These are phyloP conservation scores for Fraxinus quadrangulata DNA, from an alignment of 257 asterid genomes.

Conservation along the genomic window DNA sequence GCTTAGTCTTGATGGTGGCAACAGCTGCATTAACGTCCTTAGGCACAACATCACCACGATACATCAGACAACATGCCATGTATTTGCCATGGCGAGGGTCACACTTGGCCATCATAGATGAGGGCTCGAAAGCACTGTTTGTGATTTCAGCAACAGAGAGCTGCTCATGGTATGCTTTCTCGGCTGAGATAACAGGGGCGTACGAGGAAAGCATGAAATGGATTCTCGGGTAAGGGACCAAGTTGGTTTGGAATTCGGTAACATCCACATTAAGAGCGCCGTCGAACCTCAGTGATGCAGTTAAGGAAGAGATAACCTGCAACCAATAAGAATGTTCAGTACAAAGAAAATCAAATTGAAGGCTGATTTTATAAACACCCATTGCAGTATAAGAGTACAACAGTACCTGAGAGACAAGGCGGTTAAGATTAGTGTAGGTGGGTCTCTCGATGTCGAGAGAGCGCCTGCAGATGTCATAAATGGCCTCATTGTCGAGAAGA, in stretches of 20 bases:
- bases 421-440: constrained; percentile 47
- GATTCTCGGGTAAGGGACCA: constrained; percentile 50
- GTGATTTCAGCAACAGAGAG: constrained; percentile 53
- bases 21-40: constrained; percentile 48
- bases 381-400: neutral
- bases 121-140: constrained; percentile 49
- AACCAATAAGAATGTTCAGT: neutral
- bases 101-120: constrained; percentile 54
- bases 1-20: constrained; percentile 44
- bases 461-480: constrained; percentile 49
- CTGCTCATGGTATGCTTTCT: constrained; percentile 39
- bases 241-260: constrained; percentile 49
- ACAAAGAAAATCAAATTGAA: neutral
- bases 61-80: constrained; percentile 54
- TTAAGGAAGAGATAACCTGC: constrained; percentile 50
- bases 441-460: constrained; percentile 51
- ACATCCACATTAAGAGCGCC: constrained; percentile 46
- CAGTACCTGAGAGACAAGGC: constrained; percentile 46
- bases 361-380: neutral
- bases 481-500: constrained; percentile 48
- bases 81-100: constrained; percentile 53
- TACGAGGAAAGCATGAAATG: constrained; percentile 53
- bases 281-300: constrained; percentile 48
- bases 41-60: constrained; percentile 53
- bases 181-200: constrained; percentile 46